Base-by-base conservation (phyloP, 495 filamentous ascomycete species). In the Talaromyces nanjingensis region DNA sequence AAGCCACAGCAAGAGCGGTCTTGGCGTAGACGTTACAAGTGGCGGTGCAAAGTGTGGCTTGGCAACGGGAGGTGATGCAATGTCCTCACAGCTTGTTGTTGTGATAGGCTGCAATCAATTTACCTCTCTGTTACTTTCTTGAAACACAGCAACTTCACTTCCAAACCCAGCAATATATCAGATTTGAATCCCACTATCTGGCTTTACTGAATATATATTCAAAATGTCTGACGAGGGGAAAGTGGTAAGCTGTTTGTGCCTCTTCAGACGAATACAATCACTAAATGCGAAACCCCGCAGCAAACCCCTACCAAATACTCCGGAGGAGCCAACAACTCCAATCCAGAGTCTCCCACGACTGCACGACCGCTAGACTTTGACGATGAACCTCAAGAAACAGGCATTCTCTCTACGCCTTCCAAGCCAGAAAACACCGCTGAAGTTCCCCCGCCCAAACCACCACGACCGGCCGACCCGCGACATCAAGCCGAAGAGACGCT, bases 401-500 rank as follows among this genome's bases (percentile, higher is more conserved):
- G 79, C 62, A 60, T 82, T 63, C 68, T 79, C 53, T 70, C 75
- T 33, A 61, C 67, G n/a, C 65, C 71, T 64, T 74, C 71, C 68
- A 71, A 68, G 68, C 67, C 61, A 65, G 31, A 68, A 62, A 66
- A 67, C 60, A 66, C 73, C 60, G 71, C 83, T 64, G 70, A 82
- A 62, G 69, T 76, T 53, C 70, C 90, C 64, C 93, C 92, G 60
- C 83, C 89, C 49, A 96, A 97, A 76, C 94, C 93, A 22, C 94
- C 93, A 20, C 87, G 94, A 45, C 94, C 93, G 37, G 67, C 91
- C 70, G 89, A 83, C 69, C 87, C 91, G 64, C 83, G 87, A 64
- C 86, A 94, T 72, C 86, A 93, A 76, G 91, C 91, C 24, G 89
- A 93, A 74, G 87, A 86, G 67, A 98, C 91, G 24, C 83, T 98